Percentiles rank a stretch among this genome's conserved stretches.
These are phyloP conservation scores for Trichocladium antarcticum DNA, from an alignment of 495 filamentous ascomycete species.

Conservation along the genomic window DNA sequence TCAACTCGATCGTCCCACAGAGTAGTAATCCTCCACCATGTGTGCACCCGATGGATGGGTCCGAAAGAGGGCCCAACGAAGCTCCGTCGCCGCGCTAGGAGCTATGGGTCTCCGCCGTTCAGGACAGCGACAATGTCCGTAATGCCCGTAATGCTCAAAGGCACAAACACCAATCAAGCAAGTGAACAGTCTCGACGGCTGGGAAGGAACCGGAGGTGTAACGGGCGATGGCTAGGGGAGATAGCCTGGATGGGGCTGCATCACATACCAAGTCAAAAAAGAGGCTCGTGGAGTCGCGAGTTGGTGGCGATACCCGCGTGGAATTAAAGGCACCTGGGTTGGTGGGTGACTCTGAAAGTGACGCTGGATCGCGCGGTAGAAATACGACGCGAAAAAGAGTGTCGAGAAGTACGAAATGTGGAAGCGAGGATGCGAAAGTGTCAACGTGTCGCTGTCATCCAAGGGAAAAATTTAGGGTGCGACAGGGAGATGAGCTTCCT, in stretches of 20 bases:
- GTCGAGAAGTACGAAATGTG: conserved; percentile 25
- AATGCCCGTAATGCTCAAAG: too few species aligned
- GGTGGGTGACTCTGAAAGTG: conserved; percentile 16
- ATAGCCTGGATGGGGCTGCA: background rate
- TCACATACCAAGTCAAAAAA: conserved; percentile 17
- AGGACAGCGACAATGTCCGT: background rate
- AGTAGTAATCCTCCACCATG: background rate
- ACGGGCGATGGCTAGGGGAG: background rate
- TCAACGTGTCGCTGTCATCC: conserved; percentile 22
- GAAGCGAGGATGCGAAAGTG: conserved; percentile 17
- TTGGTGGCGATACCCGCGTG: conserved; percentile 9
- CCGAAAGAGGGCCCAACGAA: background rate
- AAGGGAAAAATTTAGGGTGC: conserved; percentile 30
- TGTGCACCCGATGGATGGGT: conserved; percentile 2
- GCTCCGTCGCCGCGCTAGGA: background rate
- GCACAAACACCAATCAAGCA: background rate
- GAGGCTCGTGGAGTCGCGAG: conserved; percentile 19
- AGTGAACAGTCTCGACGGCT: background rate
- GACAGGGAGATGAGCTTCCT: conserved; percentile 18
- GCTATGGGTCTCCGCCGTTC: background rate
- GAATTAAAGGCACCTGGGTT: background rate
- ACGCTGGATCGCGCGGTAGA: conserved; percentile 25
- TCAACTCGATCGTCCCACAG: too few species aligned
- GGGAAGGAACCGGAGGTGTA: background rate
- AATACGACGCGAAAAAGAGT: conserved; percentile 25